Percentiles rank a stretch among this genome's conserved stretches.
Conservation (phyloP, 2,329 filamentous ascomycete genomes). For the Nemania sp. region DNA sequence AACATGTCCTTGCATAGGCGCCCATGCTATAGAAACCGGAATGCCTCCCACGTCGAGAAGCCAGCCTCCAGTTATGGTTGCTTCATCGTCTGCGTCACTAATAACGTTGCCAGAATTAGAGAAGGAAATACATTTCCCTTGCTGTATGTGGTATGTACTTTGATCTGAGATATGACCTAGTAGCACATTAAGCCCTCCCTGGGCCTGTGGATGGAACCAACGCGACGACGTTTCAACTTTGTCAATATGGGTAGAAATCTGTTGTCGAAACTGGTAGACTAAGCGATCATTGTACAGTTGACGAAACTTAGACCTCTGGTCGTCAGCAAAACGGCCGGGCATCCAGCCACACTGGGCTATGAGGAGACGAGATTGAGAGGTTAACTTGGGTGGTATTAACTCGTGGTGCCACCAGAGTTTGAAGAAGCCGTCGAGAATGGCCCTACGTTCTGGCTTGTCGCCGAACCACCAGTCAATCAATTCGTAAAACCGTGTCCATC, state of each 20-base stretch:
- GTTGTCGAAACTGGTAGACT: conserved; percentile 22
- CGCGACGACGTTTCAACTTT: conserved; percentile 32
- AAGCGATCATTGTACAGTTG: conserved; percentile 34
- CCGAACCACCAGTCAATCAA: conserved; percentile 40
- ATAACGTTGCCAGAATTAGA: conserved; percentile 34
- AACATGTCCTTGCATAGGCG: conserved; percentile 43
- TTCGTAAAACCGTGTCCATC: conserved; percentile 39
- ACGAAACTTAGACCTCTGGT: conserved; percentile 32
- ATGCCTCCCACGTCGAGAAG: conserved; percentile 60
- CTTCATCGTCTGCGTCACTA: conserved; percentile 22
- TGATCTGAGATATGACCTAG: conserved; percentile 38
- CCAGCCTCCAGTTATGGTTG: conserved; percentile 48
- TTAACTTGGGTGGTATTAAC: conserved; percentile 39
- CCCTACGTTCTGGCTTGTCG: conserved; percentile 32
- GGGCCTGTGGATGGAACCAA: conserved; percentile 33
- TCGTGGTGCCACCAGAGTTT: conserved; percentile 39
- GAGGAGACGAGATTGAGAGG: conserved; percentile 24
- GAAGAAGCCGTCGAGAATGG: conserved; percentile 34
- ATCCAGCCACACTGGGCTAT: conserved; percentile 39
- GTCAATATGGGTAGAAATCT: conserved; percentile 32
- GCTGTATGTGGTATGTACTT: conserved; percentile 34
- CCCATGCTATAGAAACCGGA: conserved; percentile 59
- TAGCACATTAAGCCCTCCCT: conserved; percentile 31
- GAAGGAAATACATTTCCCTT: conserved; percentile 35
- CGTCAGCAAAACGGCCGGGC: conserved; percentile 30